phyloP scores from a whole-genome alignment of 768 basidiomycete genomes.

The Pholiota microspora region DNA sequence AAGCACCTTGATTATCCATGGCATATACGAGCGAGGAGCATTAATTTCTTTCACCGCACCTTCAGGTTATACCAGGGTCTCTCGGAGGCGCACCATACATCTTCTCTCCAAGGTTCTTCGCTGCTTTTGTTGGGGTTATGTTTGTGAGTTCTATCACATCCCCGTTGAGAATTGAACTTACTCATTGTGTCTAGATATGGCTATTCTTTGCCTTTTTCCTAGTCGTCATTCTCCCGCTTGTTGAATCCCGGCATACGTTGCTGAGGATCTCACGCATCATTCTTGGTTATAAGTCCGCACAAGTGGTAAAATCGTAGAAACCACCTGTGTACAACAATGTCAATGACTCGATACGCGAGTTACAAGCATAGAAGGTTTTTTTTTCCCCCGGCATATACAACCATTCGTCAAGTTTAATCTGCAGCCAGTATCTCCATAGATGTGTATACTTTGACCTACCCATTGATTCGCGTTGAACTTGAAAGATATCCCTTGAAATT shows the following conservation, averaged over 20 bases:
- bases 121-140: constrained; percentile 8
- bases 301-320: too few relatives aligned
- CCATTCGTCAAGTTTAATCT: too few relatives aligned
- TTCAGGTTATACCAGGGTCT: constrained; percentile 11
- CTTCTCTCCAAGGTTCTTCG: constrained; percentile 13
- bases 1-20: not conserved
- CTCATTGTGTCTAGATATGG: constrained; percentile 9
- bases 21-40: not conserved
- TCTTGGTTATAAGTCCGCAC: not conserved
- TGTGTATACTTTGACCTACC: too few relatives aligned
- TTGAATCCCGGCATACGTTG: constrained; percentile 11
- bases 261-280: constrained; percentile 3
- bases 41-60: not conserved
- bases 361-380: too few relatives aligned
- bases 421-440: too few relatives aligned
- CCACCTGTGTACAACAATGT: too few relatives aligned
- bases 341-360: too few relatives aligned
- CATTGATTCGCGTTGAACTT: too few relatives aligned
- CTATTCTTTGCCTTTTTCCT: constrained; percentile 16
- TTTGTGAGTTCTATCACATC: constrained; percentile 3
- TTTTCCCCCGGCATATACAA: too few relatives aligned
- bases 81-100: constrained; percentile 14
- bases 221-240: constrained; percentile 11
- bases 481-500: too few relatives aligned
- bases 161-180: not conserved